Conservation (phyloP, 2,329 filamentous ascomycete genomes). For the Tympanopsis confertula region DNA sequence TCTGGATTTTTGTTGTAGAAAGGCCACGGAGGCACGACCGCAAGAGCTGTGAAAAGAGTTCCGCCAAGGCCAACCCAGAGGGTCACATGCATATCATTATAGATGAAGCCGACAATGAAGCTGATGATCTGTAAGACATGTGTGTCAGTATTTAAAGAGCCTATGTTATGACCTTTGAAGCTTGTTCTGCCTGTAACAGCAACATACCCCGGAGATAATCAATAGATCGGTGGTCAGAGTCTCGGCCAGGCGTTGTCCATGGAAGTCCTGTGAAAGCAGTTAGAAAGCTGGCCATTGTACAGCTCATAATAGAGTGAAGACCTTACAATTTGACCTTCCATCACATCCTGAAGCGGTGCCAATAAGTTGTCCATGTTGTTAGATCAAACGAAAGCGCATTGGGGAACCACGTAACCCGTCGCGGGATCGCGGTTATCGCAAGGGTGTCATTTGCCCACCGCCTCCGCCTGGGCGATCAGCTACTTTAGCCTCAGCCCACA, state of each 20-base stretch:
- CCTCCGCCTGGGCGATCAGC: too few relatives aligned
- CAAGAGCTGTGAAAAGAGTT: constrained; percentile 42
- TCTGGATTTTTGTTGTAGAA: constrained; percentile 50
- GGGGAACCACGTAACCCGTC: too few relatives aligned
- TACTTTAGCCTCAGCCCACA: too few relatives aligned
- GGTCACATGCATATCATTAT: constrained; percentile 46
- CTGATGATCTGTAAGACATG: constrained; percentile 32
- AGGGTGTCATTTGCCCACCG: too few relatives aligned
- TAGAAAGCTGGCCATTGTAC: constrained; percentile 7
- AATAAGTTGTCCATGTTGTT: background rate
- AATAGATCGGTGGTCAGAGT: background rate
- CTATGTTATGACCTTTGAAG: background rate
- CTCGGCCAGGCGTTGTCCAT: background rate
- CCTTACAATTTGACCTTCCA: constrained; percentile 54
- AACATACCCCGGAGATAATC: background rate
- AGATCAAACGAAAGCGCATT: too few relatives aligned
- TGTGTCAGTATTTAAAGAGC: background rate
- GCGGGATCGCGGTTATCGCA: too few relatives aligned
- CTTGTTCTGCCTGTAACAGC: too few relatives aligned
- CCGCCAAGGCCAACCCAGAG: constrained; percentile 48
- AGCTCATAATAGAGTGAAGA: constrained; percentile 3
- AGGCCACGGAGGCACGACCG: constrained; percentile 52
- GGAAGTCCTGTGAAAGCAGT: constrained; percentile 3
- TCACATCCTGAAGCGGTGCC: constrained; percentile 35
- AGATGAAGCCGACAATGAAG: constrained; percentile 44